phyloP scores from a whole-genome alignment of 2,329 filamentous ascomycete genomes.

The Xylariaceae sp. region DNA sequence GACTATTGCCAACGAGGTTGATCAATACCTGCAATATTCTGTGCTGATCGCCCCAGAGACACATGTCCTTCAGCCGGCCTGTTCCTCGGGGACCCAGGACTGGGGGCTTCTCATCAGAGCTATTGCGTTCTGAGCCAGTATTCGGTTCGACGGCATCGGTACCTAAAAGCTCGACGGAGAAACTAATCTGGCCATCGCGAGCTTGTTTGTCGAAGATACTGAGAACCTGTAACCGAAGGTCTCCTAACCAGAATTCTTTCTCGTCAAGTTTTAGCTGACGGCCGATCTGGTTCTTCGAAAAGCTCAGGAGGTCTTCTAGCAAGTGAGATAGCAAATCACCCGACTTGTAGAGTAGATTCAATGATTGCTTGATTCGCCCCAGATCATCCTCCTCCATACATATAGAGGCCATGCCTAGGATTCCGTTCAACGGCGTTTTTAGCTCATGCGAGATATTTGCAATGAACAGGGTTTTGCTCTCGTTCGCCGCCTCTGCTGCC shows the following conservation, averaged over 20 bases:
- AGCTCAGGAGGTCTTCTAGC: constrained; percentile 82
- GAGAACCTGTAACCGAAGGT: constrained; percentile 73
- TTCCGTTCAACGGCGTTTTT: constrained; percentile 92
- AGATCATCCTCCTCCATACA: constrained; percentile 89
- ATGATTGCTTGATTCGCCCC: constrained; percentile 68
- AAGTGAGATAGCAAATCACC: constrained; percentile 79
- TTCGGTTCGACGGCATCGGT: constrained; percentile 33
- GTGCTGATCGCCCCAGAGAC: constrained; percentile 88
- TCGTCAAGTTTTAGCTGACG: constrained; percentile 77
- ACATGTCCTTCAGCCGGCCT: constrained; percentile 74
- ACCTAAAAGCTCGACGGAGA: constrained; percentile 66
- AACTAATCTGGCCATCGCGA: constrained; percentile 68
- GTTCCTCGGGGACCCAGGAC: constrained; percentile 60
- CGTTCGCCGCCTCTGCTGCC: constrained; percentile 88
- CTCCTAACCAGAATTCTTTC: constrained; percentile 77
- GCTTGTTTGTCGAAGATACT: constrained; percentile 90
- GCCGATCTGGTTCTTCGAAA: constrained; percentile 92
- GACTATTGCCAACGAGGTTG: constrained; percentile 83
- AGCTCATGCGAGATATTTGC: constrained; percentile 87
- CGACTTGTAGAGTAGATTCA: constrained; percentile 85
- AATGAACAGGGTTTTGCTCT: constrained; percentile 96
- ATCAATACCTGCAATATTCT: constrained; percentile 89
- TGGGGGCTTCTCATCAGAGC: constrained; percentile 38
- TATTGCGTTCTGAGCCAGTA: constrained; percentile 34
- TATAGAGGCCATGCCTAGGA: constrained; percentile 87